Conservation (phyloP, 2,329 filamentous ascomycete species). For the Trichoderma atroviride region DNA sequence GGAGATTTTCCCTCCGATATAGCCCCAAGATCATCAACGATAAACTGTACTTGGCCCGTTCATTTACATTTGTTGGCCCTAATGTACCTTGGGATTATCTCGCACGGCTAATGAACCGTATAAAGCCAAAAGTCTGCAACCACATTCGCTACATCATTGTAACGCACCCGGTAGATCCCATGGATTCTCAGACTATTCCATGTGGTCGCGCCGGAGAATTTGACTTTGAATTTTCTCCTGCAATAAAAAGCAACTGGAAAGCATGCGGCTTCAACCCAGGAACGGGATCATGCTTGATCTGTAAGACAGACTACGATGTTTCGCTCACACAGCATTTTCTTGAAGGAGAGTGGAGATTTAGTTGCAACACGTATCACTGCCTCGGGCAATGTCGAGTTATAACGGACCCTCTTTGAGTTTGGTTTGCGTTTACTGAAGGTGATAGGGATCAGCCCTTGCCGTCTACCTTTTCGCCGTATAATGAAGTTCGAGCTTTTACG, state of each 20-base stretch:
- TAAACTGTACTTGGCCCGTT: background rate
- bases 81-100: background rate
- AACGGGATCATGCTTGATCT: background rate
- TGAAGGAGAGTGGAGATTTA: background rate
- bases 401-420: background rate
- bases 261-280: background rate
- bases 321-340: background rate
- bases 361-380: background rate
- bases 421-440: background rate
- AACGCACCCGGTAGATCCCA: no score
- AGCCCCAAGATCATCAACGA: background rate
- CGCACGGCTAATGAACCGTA: background rate
- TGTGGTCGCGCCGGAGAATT: background rate
- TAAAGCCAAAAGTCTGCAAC: background rate
- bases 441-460: background rate
- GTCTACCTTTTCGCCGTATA: background rate
- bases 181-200: background rate
- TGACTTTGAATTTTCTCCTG: background rate
- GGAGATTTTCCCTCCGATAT: background rate
- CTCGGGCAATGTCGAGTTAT: background rate
- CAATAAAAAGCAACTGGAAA: background rate
- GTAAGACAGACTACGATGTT: constrained; percentile 1
- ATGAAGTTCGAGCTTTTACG: no score
- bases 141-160: background rate
- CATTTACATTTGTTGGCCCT: background rate